Evolutionary conservation across 192 early-diverging fungal genomes (phyloP), one percentile per base, ranked within the genome.

Genomic region (Entomortierella chlamydospora): DNA sequence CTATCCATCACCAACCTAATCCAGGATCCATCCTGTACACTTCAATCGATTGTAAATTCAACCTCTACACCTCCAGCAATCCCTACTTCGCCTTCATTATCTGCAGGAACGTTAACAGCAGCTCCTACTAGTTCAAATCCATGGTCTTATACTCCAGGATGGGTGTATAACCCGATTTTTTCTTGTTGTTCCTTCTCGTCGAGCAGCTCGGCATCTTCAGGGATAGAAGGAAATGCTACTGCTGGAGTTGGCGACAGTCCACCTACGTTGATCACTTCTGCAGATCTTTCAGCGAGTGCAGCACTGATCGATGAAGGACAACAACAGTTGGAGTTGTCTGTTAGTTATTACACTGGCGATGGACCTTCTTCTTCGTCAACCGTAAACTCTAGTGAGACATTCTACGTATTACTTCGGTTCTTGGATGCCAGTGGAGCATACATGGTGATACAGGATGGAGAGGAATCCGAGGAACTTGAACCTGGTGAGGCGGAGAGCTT

Each of bases 141-240:
- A 0, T 79, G 76, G 76, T 70, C 76, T 30, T 53, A 37, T 47
- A 79, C 76, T 39, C 68, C 76, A 47, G 76, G 76, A 17, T 79
- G 76, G 76, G 50, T 41, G 2, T 79, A 66, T 42, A 79, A 79
- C 33, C 76, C 76, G 10, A 60, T 79, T 28, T 79, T 79, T 34
- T 65, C 68, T 0, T 79, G 76, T 17, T 79, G 68, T 23, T 64
- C 76, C 41, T 79, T 66, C 23, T 34, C 58, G 2, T 47, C 43
- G 9, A 49, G 10, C 31, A 37, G 25, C 1, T 12, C 47, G 11
- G n/a, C n/a, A n/a, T n/a, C n/a, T n/a, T 22, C 69, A 4, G n/a
- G 17, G 2, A 22, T 47, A 2, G 30, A 17, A 18, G 39, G 22
- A 12, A 56, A 43, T 33, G 39, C 4, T 52, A 70, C 15, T 23